Conservation (phyloP, 768 basidiomycete genomes). For the Trametes cinnabarina region DNA sequence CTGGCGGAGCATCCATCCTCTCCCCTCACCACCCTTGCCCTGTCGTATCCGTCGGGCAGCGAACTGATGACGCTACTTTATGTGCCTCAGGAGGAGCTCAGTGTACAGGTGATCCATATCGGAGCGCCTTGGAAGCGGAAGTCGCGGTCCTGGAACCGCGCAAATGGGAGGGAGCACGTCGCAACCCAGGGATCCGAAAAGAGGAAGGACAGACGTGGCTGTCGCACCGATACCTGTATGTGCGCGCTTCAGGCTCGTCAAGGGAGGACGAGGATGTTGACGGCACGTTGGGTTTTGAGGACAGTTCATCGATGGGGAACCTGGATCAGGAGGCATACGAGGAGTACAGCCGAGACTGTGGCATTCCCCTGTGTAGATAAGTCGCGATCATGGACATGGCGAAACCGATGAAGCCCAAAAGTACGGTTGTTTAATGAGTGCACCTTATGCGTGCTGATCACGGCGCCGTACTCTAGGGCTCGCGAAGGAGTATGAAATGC, state of each 20-base stretch:
- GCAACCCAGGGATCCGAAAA: not conserved
- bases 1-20: not conserved
- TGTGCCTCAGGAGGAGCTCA: not conserved
- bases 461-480: not conserved
- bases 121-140: slow-evolving; percentile 5
- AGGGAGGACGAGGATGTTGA: not conserved
- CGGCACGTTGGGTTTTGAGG: not conserved
- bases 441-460: not conserved
- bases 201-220: slow-evolving; percentile 2
- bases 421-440: not conserved
- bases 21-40: not conserved
- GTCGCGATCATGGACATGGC: slow-evolving; percentile 15
- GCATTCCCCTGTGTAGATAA: not conserved
- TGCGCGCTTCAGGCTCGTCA: not conserved
- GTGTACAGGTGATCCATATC: not conserved
- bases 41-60: not conserved
- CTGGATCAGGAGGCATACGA: not conserved
- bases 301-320: not conserved
- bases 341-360: not conserved
- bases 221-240: slow-evolving; percentile 1
- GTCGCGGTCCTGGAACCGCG: not conserved
- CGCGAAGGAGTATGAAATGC: not conserved
- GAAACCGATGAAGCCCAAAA: slow-evolving; percentile 11
- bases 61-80: not conserved
- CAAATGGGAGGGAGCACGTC: not conserved